Evolutionary conservation across 1,139 yeast species (phyloP).

Genomic region (Taphrina pruni): DNA sequence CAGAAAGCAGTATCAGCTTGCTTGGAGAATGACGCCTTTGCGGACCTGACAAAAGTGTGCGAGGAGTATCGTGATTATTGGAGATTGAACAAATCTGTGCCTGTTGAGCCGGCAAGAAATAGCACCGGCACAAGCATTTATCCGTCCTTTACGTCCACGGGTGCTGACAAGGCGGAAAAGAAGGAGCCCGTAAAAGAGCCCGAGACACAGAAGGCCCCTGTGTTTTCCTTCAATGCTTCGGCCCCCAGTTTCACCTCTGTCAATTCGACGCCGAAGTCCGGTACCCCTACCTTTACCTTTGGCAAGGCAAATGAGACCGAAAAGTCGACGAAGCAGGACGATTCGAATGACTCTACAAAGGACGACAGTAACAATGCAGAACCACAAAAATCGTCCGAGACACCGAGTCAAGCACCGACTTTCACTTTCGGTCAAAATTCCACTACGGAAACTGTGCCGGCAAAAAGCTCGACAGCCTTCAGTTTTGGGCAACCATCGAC

Average conservation of each 20-base stretch:
- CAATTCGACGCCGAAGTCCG: conserved; percentile 4
- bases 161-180: neutral
- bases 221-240: conserved; percentile 30
- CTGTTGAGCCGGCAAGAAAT: conserved; percentile 13
- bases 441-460: neutral
- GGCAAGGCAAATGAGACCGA: conserved; percentile 6
- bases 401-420: conserved; percentile 21
- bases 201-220: conserved; percentile 8
- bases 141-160: conserved; percentile 9
- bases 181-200: conserved; percentile 47
- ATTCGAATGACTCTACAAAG: neutral
- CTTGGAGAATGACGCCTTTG: conserved; percentile 27
- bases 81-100: neutral
- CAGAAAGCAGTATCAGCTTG: conserved; percentile 10
- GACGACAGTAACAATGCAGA: neutral
- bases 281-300: conserved; percentile 28
- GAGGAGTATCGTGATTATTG: conserved; percentile 24
- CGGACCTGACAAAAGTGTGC: conserved; percentile 21
- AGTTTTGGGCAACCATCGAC: neutral
- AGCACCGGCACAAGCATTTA: conserved; percentile 16
- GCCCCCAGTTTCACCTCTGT: conserved; percentile 28
- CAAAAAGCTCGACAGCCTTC: neutral
- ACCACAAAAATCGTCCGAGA: neutral
- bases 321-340: neutral
- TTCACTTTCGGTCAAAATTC: conserved; percentile 24